phyloP scores from a whole-genome alignment of 495 filamentous ascomycete species.

The Aspergillus sclerotioniger region DNA sequence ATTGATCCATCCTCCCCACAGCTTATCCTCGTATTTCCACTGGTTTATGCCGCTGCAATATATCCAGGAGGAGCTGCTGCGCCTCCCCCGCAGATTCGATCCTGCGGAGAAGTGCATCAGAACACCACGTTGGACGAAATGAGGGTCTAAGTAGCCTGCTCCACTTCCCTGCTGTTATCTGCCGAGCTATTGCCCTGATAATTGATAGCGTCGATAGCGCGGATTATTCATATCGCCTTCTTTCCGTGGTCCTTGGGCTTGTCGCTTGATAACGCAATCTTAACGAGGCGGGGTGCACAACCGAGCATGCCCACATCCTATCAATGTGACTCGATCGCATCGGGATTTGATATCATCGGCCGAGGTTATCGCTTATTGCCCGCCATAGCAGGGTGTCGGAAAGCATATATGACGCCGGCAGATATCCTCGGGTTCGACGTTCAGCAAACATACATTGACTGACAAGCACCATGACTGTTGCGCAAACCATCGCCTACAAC shows the following conservation, averaged over 20 bases:
- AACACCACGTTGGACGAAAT: neutral
- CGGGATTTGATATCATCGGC: neutral
- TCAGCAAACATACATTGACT: neutral
- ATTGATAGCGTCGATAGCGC: neutral
- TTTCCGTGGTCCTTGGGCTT: neutral
- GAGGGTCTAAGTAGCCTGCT: neutral
- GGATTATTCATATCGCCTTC: neutral
- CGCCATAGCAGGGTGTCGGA: neutral
- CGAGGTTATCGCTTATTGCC: neutral
- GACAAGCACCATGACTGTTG: conserved; percentile 9
- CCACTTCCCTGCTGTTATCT: conserved; percentile 10
- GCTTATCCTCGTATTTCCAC: conserved; percentile 2
- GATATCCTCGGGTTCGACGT: neutral
- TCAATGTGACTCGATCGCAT: neutral
- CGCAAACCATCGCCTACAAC: neutral
- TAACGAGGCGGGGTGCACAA: conserved; percentile 3
- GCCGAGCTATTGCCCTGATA: conserved; percentile 5
- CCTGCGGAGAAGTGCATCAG: conserved; percentile 25
- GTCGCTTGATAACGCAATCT: neutral
- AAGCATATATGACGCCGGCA: neutral
- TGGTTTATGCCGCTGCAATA: neutral
- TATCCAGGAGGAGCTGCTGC: neutral
- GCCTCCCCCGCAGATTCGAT: conserved; percentile 26
- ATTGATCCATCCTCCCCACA: neutral
- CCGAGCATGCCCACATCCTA: too few species aligned